phyloP scores from a whole-genome alignment of 345 rosid genomes.

The Aquilaria malaccensis region DNA sequence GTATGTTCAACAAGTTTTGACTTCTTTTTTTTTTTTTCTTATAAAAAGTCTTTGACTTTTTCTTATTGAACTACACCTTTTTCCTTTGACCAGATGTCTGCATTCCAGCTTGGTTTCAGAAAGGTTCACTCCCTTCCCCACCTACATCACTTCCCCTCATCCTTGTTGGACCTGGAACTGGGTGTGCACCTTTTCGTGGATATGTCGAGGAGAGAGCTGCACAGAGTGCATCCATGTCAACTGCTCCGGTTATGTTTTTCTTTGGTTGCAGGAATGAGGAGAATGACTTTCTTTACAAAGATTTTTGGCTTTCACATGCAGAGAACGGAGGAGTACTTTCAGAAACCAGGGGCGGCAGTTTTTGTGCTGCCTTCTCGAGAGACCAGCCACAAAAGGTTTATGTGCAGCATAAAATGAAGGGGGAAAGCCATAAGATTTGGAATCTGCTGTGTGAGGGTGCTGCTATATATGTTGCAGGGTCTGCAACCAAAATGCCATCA shows the following conservation, averaged over 20 bases:
- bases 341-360: slow-evolving; percentile 73
- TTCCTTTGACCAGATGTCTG: slow-evolving; percentile 34
- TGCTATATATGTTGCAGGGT: slow-evolving; percentile 74
- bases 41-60: not conserved
- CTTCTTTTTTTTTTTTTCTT: slow-evolving; percentile 1
- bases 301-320: slow-evolving; percentile 69
- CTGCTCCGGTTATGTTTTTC: slow-evolving; percentile 73
- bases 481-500: slow-evolving; percentile 88
- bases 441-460: slow-evolving; percentile 53
- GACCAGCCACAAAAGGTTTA: slow-evolving; percentile 85
- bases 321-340: slow-evolving; percentile 52
- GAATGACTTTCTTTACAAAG: slow-evolving; percentile 64
- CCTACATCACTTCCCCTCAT: slow-evolving; percentile 66
- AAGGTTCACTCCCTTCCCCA: slow-evolving; percentile 78
- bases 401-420: slow-evolving; percentile 80
- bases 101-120: slow-evolving; percentile 77
- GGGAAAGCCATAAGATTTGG: slow-evolving; percentile 58
- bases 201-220: slow-evolving; percentile 72
- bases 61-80: slow-evolving; percentile 1
- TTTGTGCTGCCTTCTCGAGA: slow-evolving; percentile 82
- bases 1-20: slow-evolving; percentile 20
- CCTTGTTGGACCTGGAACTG: slow-evolving; percentile 91
- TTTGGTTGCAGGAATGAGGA: slow-evolving; percentile 84
- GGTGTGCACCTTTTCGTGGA: slow-evolving; percentile 96
- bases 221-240: slow-evolving; percentile 33